Conservation (phyloP, 257 asterid genomes). For the Lycium barbarum region DNA sequence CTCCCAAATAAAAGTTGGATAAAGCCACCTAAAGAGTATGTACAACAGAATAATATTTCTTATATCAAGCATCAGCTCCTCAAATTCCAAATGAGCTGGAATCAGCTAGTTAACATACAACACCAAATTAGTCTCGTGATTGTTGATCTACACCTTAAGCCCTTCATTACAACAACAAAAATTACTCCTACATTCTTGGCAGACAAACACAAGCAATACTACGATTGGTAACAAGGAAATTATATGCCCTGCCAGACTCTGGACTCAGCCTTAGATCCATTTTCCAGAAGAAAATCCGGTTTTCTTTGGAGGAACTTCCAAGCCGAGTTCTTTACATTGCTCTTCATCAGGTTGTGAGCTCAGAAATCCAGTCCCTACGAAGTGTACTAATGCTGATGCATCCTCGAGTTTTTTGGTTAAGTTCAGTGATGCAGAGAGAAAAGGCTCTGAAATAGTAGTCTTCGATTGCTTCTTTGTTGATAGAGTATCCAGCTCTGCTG, state of each 20-base stretch:
- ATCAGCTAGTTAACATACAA: background rate
- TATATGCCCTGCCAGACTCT: background rate
- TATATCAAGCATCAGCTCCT: background rate
- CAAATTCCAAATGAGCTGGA: background rate
- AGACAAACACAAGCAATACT: background rate
- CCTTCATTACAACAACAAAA: background rate
- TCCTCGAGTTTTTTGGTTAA: slow-evolving; percentile 71
- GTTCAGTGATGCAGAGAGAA: slow-evolving; percentile 69
- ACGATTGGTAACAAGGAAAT: background rate
- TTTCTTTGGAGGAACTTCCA: slow-evolving; percentile 61
- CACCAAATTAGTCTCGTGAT: background rate
- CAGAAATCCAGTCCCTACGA: slow-evolving; percentile 70
- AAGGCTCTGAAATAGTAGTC: slow-evolving; percentile 52
- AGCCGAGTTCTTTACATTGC: slow-evolving; percentile 71
- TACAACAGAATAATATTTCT: background rate
- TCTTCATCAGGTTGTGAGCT: slow-evolving; percentile 81
- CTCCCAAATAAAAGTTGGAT: background rate
- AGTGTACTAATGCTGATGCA: slow-evolving; percentile 80
- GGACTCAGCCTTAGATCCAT: slow-evolving; percentile 18
- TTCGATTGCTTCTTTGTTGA: slow-evolving; percentile 51
- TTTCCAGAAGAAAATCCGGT: slow-evolving; percentile 47
- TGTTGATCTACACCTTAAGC: background rate
- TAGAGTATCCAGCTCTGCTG: slow-evolving; percentile 62
- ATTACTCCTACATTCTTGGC: background rate
- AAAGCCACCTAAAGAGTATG: background rate